Evolutionary conservation across 139 green algal genomes (phyloP), one percentile per base, ranked within the genome.

Genomic region (Picochlorum sp.): DNA sequence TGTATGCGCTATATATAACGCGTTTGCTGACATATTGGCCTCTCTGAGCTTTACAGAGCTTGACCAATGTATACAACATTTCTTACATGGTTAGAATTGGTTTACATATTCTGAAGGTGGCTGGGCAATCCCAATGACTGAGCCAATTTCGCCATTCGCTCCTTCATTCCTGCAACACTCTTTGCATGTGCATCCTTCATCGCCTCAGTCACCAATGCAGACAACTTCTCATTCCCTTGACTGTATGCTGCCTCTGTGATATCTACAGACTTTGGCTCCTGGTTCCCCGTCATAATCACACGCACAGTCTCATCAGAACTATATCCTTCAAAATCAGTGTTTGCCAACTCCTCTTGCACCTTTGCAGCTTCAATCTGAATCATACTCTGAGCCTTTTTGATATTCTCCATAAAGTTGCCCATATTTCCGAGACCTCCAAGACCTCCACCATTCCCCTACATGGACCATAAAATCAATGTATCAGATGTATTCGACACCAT

Each of bases 311-410:
- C 90, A n/a, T 92, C 89, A 23, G 85, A 72, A 63, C 82, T 86
- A 66, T 84, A 96, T 6, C 90, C 90, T 11, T 96, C 90, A 80
- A 96, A 96, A 47, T 95, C 85, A 6, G 90, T 83, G 83, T 57
- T 72, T 20, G 90, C 83, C 14, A 96, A 80, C 69, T 96, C 90
- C 52, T 83, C 63, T 78, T 97, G 90, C 41, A 96, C 82, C 49
- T 87, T 84, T 20, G 85, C 79, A 14, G 90, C 90, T 76, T 97
- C 90, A 41, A 87, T 80, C 78, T 97, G 88, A 67, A 97, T 88
- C 54, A 97, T 66, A 62, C 81, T 62, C 76, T 97, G 90, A 10
- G 90, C 90, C 71, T 97, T 95, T 78, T 92, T 90, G 32, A 97
- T 85, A 62, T 88, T 86, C 65, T 91, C 86, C 86, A 95, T 94